Evolutionary conservation across 192 early-diverging fungal genomes (phyloP).

Genomic region (Mortierella hygrophila): DNA sequence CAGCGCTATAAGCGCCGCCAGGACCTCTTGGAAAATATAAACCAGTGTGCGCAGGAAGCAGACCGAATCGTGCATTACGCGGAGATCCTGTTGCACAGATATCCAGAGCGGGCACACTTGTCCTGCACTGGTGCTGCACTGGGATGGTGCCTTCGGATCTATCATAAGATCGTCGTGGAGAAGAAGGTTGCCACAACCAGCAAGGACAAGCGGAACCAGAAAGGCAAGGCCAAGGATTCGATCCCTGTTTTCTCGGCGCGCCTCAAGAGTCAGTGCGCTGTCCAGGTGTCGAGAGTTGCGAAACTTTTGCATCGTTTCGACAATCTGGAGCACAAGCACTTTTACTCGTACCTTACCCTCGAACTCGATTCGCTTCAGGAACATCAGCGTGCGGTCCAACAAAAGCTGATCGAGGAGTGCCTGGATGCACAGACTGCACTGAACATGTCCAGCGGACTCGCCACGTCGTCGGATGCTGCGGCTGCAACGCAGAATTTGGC

Average conservation of each 20-base stretch:
- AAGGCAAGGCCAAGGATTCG: background rate
- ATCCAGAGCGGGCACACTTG: constrained; percentile 42
- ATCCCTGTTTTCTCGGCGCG: constrained; percentile 19
- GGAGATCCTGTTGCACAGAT: constrained; percentile 20
- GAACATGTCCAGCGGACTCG: background rate
- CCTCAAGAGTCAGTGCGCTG: constrained; percentile 19
- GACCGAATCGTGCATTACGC: constrained; percentile 24
- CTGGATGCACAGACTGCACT: background rate
- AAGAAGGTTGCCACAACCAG: background rate
- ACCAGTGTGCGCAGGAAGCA: constrained; percentile 46
- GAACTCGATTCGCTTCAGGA: constrained; percentile 35
- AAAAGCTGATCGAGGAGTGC: constrained; percentile 31
- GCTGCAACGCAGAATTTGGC: background rate
- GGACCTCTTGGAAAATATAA: constrained; percentile 41
- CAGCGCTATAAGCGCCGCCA: constrained; percentile 30
- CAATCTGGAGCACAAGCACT: constrained; percentile 29
- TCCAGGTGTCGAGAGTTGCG: constrained; percentile 24
- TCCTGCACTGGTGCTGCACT: constrained; percentile 31
- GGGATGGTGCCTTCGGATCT: constrained; percentile 54
- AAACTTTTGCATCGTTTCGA: constrained; percentile 31
- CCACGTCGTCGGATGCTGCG: background rate
- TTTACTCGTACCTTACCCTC: constrained; percentile 43
- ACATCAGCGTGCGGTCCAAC: constrained; percentile 21
- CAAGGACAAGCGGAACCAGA: background rate
- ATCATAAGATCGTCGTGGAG: constrained; percentile 39